Evolutionary conservation across 352 stramenopile species (phyloP).

Genomic region (Phytophthora ohioensis): DNA sequence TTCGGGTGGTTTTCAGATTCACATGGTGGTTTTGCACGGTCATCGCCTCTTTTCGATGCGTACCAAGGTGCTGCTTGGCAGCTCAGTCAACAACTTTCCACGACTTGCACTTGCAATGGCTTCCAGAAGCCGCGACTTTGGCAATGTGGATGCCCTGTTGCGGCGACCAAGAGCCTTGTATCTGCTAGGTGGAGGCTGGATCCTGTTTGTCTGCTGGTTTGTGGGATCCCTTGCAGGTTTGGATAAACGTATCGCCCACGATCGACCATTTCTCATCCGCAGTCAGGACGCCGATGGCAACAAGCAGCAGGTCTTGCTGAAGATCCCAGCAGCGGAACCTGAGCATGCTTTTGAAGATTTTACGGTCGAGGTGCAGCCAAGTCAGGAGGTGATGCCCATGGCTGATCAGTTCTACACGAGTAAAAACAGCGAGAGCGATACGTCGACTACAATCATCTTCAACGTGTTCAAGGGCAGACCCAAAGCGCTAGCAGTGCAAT

Average conservation of each 20-base stretch:
- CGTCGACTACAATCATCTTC: conserved; percentile 79
- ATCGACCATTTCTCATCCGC: conserved; percentile 18
- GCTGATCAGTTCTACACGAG: conserved; percentile 58
- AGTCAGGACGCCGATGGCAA: conserved; percentile 23
- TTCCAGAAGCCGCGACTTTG: conserved; percentile 15
- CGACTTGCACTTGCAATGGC: conserved; percentile 35
- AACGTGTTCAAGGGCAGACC: conserved; percentile 70
- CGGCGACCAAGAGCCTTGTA: conserved; percentile 30
- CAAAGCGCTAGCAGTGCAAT: conserved; percentile 53
- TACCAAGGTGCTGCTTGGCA: background rate
- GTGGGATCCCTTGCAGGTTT: conserved; percentile 28
- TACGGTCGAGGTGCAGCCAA: conserved; percentile 30
- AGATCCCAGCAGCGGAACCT: conserved; percentile 24
- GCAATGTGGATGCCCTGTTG: background rate
- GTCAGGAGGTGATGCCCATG: conserved; percentile 48
- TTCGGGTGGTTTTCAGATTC: conserved; percentile 26
- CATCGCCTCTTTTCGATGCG: background rate
- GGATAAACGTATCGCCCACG: conserved; percentile 16
- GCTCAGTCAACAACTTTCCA: conserved; percentile 24
- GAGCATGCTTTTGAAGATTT: conserved; percentile 7
- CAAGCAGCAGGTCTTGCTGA: conserved; percentile 33
- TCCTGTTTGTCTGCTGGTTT: conserved; percentile 45
- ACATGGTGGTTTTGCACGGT: conserved; percentile 4
- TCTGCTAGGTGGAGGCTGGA: conserved; percentile 34
- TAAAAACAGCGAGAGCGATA: conserved; percentile 39